Conservation (phyloP, 2,329 filamentous ascomycete genomes). For the Helicocarpus griseus region DNA sequence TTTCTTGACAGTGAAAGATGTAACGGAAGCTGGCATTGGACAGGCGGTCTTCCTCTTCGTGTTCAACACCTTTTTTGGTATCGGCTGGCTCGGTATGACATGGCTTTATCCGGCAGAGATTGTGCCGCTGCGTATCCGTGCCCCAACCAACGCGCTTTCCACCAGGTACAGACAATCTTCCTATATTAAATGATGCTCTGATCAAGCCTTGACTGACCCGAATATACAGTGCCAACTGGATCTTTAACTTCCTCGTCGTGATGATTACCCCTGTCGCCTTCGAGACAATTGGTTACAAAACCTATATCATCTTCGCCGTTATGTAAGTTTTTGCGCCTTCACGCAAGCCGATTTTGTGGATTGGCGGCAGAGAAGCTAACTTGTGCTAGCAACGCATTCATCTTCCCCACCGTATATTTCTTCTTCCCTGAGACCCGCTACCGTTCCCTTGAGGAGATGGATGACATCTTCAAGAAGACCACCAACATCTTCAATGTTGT, state of each 20-base stretch:
- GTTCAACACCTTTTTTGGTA: slow-evolving; percentile 52
- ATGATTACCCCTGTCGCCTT: slow-evolving; percentile 30
- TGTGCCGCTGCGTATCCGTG: slow-evolving; percentile 42
- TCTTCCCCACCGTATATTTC: slow-evolving; percentile 24
- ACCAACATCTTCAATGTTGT: slow-evolving; percentile 19
- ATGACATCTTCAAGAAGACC: slow-evolving; percentile 28
- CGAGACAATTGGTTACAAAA: slow-evolving; percentile 38
- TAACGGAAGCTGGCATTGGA: slow-evolving; percentile 40
- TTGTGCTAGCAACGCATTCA: slow-evolving; percentile 4
- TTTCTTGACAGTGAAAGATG: slow-evolving; percentile 31
- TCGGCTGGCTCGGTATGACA: slow-evolving; percentile 50
- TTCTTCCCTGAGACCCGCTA: slow-evolving; percentile 33
- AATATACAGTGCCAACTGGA: slow-evolving; percentile 23
- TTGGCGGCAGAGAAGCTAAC: no score
- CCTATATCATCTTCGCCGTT: slow-evolving; percentile 37
- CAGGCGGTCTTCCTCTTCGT: slow-evolving; percentile 49
- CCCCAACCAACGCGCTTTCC: slow-evolving; percentile 37
- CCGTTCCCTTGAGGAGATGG: slow-evolving; percentile 30
- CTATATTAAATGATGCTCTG: neutral
- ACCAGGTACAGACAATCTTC: slow-evolving; percentile 30
- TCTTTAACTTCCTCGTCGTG: slow-evolving; percentile 29
- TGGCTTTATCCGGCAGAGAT: slow-evolving; percentile 53
- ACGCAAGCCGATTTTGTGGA: no score
- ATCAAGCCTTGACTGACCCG: slow-evolving; percentile 33
- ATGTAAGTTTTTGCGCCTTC: slow-evolving; percentile 27